A percentile compares a stretch with the other conserved stretches of the same genome.
phyloP scores from a whole-genome alignment of 1,284 basidiomycete species.

The Sanguinoderma infundibulare region DNA sequence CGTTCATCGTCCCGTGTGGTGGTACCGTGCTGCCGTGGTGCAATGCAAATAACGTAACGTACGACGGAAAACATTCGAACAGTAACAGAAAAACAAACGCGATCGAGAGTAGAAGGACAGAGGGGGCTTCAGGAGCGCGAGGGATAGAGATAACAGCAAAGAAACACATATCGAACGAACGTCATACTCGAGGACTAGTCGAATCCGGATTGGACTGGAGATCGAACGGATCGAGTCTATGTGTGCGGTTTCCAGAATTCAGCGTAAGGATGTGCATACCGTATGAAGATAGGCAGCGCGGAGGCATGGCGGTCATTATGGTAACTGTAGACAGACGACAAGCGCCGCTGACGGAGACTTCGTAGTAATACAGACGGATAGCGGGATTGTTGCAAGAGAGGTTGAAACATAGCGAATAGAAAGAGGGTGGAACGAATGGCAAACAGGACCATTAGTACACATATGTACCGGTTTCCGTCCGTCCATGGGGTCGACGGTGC shows the following conservation, averaged over 20 bases:
- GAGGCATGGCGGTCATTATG: constrained; percentile 13
- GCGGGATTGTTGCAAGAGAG: constrained; percentile 1
- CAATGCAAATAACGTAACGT: constrained; percentile 20
- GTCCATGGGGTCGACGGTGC: constrained; percentile 20
- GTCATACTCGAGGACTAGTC: neutral
- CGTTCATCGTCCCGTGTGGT: constrained; percentile 60
- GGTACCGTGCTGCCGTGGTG: constrained; percentile 14
- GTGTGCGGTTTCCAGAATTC: constrained; percentile 9
- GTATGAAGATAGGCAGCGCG: constrained; percentile 11
- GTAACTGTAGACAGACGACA: constrained; percentile 19
- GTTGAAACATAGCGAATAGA: neutral
- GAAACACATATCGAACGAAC: constrained; percentile 4
- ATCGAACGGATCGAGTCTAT: neutral
- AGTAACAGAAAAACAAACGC: constrained; percentile 24
- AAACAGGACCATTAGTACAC: constrained; percentile 27
- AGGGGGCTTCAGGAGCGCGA: neutral
- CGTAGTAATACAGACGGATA: constrained; percentile 27
- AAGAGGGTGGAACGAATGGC: constrained; percentile 16
- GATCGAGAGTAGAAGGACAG: constrained; percentile 27
- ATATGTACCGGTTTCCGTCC: constrained; percentile 23
- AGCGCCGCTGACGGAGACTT: constrained; percentile 17
- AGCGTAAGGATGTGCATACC: constrained; percentile 9
- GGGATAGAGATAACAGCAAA: constrained; percentile 10
- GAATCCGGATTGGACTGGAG: neutral
- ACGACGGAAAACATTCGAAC: constrained; percentile 5